These are phyloP conservation scores for Zoysia japonica DNA, from an alignment of 176 grass and related monocot genomes.

Conservation along the genomic window DNA sequence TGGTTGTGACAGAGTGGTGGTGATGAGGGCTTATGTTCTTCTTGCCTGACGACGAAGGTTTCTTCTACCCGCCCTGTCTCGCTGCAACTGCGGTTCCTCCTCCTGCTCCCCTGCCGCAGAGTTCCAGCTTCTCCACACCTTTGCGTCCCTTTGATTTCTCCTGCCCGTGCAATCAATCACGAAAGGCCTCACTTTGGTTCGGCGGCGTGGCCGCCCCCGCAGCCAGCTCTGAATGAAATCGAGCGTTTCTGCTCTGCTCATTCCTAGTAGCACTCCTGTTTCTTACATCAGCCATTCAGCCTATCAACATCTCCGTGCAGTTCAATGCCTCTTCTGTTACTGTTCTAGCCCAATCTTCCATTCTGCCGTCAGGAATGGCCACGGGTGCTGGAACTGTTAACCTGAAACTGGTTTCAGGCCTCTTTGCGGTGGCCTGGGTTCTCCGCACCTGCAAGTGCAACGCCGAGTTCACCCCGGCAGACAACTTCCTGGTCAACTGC, in stretches of 20 bases:
- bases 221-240: not conserved
- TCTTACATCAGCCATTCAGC: not conserved
- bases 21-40: not conserved
- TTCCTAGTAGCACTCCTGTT: not conserved
- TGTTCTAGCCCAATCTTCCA: not conserved
- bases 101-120: not conserved
- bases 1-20: not conserved
- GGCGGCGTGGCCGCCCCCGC: not conserved
- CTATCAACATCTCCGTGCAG: not conserved
- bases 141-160: not conserved
- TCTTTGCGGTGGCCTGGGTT: conserved; percentile 26
- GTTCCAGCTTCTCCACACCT: not conserved
- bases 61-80: too few relatives aligned
- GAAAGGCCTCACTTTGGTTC: not conserved
- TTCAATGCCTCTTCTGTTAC: not conserved
- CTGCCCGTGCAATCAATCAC: not conserved
- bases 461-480: conserved; percentile 71
- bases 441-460: conserved; percentile 14
- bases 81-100: not conserved
- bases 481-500: conserved; percentile 81
- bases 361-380: not conserved
- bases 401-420: not conserved
- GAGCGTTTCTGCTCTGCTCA: not conserved
- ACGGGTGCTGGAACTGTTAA: conserved; percentile 5
- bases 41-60: conserved; percentile 13